A percentile compares a stretch with the other conserved stretches of the same genome.
These are phyloP conservation scores for Pseudogymnoascus sp. DNA, from an alignment of 2,329 filamentous ascomycete species.

Conservation along the genomic window DNA sequence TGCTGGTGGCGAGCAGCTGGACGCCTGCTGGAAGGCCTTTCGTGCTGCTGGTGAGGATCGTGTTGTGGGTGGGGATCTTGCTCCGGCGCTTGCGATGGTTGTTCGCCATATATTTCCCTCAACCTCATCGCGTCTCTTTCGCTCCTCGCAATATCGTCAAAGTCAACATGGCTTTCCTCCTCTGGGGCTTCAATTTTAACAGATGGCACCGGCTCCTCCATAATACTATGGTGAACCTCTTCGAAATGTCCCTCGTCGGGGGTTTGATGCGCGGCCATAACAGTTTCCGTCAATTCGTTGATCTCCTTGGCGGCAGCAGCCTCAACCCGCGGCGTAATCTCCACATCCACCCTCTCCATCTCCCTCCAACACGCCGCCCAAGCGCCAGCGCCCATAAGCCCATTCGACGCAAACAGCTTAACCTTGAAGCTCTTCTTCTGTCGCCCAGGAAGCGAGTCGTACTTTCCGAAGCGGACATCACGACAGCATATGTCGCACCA, in stretches of 20 bases:
- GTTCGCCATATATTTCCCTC: constrained; percentile 45
- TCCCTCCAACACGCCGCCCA: constrained; percentile 94
- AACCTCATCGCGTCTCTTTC: constrained; percentile 41
- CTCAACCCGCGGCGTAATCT: constrained; percentile 69
- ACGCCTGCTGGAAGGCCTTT: neutral
- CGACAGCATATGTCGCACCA: constrained; percentile 28
- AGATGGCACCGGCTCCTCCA: constrained; percentile 10
- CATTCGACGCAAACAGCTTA: constrained; percentile 91
- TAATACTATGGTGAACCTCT: neutral
- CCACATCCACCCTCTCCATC: constrained; percentile 97
- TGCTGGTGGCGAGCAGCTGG: constrained; percentile 8
- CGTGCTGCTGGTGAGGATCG: neutral
- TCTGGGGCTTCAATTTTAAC: constrained; percentile 47
- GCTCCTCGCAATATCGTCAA: constrained; percentile 35
- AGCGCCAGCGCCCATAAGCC: constrained; percentile 81
- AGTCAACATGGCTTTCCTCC: constrained; percentile 42
- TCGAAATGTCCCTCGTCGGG: neutral
- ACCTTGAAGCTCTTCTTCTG: constrained; percentile 53
- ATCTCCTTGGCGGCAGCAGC: constrained; percentile 45
- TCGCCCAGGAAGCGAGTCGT: constrained; percentile 11
- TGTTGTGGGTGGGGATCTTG: constrained; percentile 26
- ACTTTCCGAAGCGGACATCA: constrained; percentile 24
- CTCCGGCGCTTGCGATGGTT: constrained; percentile 24
- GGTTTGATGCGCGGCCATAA: neutral
- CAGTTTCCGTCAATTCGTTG: neutral